These are phyloP conservation scores for Leccinum huronense DNA, from an alignment of 1,284 basidiomycete species.

Conservation along the genomic window DNA sequence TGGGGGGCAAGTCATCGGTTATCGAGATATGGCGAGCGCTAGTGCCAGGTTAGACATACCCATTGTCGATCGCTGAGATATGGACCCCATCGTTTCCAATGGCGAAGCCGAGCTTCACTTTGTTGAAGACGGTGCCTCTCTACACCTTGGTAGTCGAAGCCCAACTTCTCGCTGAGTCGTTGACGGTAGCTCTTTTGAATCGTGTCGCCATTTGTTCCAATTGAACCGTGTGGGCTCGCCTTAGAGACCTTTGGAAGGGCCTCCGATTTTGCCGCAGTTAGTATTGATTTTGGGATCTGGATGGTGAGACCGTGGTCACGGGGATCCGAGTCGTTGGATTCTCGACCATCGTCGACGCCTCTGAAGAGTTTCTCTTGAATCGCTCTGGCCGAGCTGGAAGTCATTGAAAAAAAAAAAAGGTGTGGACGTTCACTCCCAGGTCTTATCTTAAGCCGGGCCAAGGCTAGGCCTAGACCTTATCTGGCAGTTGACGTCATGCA, in stretches of 20 bases:
- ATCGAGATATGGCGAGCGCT: conserved; percentile 4
- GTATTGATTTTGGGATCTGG: conserved; percentile 65
- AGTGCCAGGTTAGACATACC: conserved; percentile 50
- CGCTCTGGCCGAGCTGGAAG: conserved; percentile 51
- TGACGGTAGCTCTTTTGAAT: conserved; percentile 49
- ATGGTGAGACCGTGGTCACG: conserved; percentile 60
- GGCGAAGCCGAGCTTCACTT: conserved; percentile 62
- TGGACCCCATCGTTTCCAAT: conserved; percentile 99
- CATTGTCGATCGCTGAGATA: conserved; percentile 97
- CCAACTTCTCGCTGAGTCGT: conserved; percentile 58
- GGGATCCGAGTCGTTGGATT: conserved; percentile 32
- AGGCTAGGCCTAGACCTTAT: conserved; percentile 5
- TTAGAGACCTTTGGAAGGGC: conserved; percentile 48
- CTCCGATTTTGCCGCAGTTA: conserved; percentile 32
- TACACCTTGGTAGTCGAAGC: conserved; percentile 59
- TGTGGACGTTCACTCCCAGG: neutral
- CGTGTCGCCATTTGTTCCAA: conserved; percentile 25
- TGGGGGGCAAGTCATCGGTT: conserved; percentile 34
- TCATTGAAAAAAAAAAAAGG: conserved; percentile 24
- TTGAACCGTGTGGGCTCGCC: conserved; percentile 33
- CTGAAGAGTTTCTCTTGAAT: conserved; percentile 80
- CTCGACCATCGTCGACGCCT: conserved; percentile 34
- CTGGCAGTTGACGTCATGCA: conserved; percentile 26
- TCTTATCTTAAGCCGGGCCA: conserved; percentile 8
- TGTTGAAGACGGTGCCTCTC: conserved; percentile 74